phyloP scores from a whole-genome alignment of 2,329 filamentous ascomycete species.

The Beauveria australis region DNA sequence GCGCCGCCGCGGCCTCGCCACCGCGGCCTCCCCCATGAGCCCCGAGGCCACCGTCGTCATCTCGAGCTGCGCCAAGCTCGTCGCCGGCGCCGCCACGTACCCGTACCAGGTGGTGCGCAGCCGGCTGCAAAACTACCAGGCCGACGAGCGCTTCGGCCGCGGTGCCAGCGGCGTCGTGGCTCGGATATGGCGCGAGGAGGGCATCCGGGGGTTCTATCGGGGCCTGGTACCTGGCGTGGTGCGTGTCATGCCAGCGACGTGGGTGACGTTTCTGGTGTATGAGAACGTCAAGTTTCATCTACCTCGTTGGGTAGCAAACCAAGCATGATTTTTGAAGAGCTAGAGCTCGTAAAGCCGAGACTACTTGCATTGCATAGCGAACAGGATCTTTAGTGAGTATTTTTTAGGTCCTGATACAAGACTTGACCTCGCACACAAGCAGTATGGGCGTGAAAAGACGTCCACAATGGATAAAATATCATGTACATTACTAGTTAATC shows the following conservation, averaged over 20 bases:
- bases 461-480: too few relatives aligned
- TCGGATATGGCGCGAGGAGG: constrained; percentile 73
- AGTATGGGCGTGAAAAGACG: too few relatives aligned
- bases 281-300: constrained; percentile 81
- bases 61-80: constrained; percentile 73
- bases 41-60: constrained; percentile 75
- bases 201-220: constrained; percentile 79
- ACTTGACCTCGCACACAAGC: too few relatives aligned
- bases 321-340: neutral
- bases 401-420: neutral
- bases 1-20: constrained; percentile 13
- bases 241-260: constrained; percentile 85
- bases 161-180: constrained; percentile 61
- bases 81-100: constrained; percentile 85
- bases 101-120: constrained; percentile 90
- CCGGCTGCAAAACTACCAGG: constrained; percentile 82
- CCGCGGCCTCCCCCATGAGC: constrained; percentile 34
- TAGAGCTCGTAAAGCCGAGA: neutral
- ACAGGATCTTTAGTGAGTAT: neutral
- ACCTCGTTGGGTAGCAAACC: constrained; percentile 29
- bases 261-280: constrained; percentile 94
- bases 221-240: constrained; percentile 84
- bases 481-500: too few relatives aligned
- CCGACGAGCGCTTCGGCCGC: constrained; percentile 63
- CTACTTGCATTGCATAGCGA: neutral